Base-by-base conservation (phyloP, 1,139 yeast species). In the Pneumocystis jirovecii region DNA sequence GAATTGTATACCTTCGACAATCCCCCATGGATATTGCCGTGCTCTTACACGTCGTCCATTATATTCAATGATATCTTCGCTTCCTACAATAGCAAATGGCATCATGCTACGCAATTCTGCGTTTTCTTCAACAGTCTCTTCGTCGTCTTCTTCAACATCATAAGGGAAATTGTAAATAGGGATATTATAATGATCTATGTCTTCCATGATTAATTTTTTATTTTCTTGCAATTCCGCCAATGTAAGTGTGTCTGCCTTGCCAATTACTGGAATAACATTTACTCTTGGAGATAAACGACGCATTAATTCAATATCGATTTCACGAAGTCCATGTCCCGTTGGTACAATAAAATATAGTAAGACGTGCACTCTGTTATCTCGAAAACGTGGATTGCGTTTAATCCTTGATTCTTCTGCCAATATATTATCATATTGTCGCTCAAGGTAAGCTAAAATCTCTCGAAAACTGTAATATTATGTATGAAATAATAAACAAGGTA, bases 1-100 rank as follows among this genome's bases (percentile, higher is more conserved):
- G 39, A 15, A 15, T 7, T 34, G n/a, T 39, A 45, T 40, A 17
- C 66, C 66, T 40, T 91, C 95, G 63, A 93, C 85, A 65, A 84
- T 76, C 0, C 97, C 97, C 97, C 98, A 93, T 25, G 97, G 96
- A 74, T 91, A 93, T 74, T 85, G 83, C 74, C 98, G 83, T 7
- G 89, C 96, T 69, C 91, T 83, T 61, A 87, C 81, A 63, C 80
- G 74, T 68, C 81, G 79, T 12, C 91, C 93, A 31, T 84, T 80
- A 17, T 81, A 75, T 71, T 86, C 90, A 65, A 77, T 78, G 44
- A 79, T 80, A 44, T 82, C 83, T 68, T 83, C 84, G 1, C 95
- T 86, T 6, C 96, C 87, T 70, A 91, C 86, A 56, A 91, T 81
- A 1, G 97, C 93, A 78, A 93, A 93, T 35, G 98, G 98, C 69